Evolutionary conservation across 345 rosid species (phyloP), one percentile per base, ranked within the genome.

Genomic region (Physaria fendleri): DNA sequence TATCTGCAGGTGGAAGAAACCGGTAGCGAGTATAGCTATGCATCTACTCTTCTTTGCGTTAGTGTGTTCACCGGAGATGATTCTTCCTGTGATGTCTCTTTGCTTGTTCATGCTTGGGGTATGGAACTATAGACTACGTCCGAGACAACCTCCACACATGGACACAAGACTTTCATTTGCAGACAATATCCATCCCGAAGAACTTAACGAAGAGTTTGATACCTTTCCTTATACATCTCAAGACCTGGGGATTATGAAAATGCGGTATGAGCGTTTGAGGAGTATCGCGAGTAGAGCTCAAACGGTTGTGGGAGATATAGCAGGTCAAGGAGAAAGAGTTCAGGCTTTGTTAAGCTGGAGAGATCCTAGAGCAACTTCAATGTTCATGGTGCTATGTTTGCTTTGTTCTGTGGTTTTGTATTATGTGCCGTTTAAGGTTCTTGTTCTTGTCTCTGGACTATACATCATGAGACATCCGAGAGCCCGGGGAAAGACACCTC

Each of bases 111-210:
- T 82, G 46, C 65, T 90, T 5, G 99, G 97, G 13, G 38, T 84
- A 2, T 94, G 96, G 99, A 82, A 87, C 60, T 90, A 90, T 61
- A 72, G 86, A 16, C 60, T 54, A 53, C 84, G 97, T 12, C 85
- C 87, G 13, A 77, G 87, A 65, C 72, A 85, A 58, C 99, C 99
- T 59, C 97, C 90, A 54, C 90, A 90, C 65, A 87, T 94, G 95
- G 73, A 90, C 73, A 82, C 85, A n/a, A 83, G 78, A 18, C 69
- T 94, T 3, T 94, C 97, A 11, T 73, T 78, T 32, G 95, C 90
- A n/a, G 85, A 87, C 23, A 69, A 68, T 8, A 85, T 74, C 11
- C 65, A 74, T 45, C 93, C 87, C 0, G 99, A 90, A 45, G 99
- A 94, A 64, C 87, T 90, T 5, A 88, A 78, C 7, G 99, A 90